Conservation (phyloP, 1,284 basidiomycete genomes). For the Porogramme epimiltina region DNA sequence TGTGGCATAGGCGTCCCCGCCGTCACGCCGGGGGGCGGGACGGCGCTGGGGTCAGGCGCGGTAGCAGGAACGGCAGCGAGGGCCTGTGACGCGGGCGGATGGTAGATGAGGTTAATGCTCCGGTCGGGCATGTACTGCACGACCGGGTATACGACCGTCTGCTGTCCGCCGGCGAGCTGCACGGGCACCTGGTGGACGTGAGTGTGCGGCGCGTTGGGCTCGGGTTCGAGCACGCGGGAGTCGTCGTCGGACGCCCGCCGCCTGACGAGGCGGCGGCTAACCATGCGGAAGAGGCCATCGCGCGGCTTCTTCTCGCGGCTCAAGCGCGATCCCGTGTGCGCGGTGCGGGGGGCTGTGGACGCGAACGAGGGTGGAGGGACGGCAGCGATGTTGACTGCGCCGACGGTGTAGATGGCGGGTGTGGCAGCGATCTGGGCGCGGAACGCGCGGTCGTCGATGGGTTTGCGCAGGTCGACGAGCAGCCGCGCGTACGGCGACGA, state of each 20-base stretch:
- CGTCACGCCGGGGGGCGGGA: neutral
- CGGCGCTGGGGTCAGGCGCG: neutral
- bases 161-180: slow-evolving; percentile 7
- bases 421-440: slow-evolving; percentile 10
- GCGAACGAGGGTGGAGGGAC: too few relatives aligned
- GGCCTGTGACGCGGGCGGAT: slow-evolving; percentile 7
- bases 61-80: too few relatives aligned
- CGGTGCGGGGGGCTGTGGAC: too few relatives aligned
- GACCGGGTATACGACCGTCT: slow-evolving; percentile 12
- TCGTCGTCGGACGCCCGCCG: neutral
- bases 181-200: slow-evolving; percentile 6
- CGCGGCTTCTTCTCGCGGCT: slow-evolving; percentile 22
- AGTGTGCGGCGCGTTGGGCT: slow-evolving; percentile 1
- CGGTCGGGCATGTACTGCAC: slow-evolving; percentile 23
- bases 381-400: slow-evolving; percentile 6
- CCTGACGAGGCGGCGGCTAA: slow-evolving; percentile 14
- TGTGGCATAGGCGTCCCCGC: neutral
- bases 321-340: too few relatives aligned
- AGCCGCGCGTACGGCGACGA: slow-evolving; percentile 19
- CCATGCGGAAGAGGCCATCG: slow-evolving; percentile 24
- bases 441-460: slow-evolving; percentile 19
- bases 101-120: slow-evolving; percentile 20
- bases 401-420: slow-evolving; percentile 17
- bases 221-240: slow-evolving; percentile 13
- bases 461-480: slow-evolving; percentile 20